These are phyloP conservation scores for Zarea fungicola DNA, from an alignment of 2,329 filamentous ascomycete genomes.

Conservation along the genomic window DNA sequence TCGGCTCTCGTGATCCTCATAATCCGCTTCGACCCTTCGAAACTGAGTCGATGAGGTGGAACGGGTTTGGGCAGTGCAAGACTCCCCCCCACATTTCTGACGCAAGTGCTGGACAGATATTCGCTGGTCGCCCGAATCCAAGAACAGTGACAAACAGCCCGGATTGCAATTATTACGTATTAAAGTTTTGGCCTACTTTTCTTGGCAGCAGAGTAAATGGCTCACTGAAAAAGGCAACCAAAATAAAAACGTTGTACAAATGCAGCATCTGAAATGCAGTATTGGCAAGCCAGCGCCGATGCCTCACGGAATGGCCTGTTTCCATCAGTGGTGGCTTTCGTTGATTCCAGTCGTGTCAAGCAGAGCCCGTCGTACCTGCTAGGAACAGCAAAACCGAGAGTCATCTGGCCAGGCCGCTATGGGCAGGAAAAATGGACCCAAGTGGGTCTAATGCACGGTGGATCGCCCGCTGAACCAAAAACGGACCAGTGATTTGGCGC, in stretches of 20 bases:
- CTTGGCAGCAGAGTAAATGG: too few relatives aligned
- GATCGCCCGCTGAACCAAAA: slow-evolving; percentile 2
- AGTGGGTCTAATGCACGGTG: slow-evolving; percentile 2
- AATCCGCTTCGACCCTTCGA: background rate
- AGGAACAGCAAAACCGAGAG: too few relatives aligned
- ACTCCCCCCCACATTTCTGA: slow-evolving; percentile 8
- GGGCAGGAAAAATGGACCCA: background rate
- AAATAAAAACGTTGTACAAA: too few relatives aligned
- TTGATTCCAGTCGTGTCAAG: too few relatives aligned
- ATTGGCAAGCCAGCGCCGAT: too few relatives aligned
- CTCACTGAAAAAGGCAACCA: too few relatives aligned
- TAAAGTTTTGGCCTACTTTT: too few relatives aligned
- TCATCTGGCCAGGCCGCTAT: background rate
- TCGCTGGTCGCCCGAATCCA: background rate
- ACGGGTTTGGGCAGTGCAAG: background rate
- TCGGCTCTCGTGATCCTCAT: background rate
- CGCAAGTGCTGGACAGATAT: background rate
- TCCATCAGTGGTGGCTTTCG: too few relatives aligned
- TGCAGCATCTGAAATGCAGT: too few relatives aligned
- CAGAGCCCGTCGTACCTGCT: too few relatives aligned
- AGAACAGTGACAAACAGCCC: background rate
- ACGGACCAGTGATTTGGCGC: slow-evolving; percentile 14
- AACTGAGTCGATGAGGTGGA: slow-evolving; percentile 2
- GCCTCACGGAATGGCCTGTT: too few relatives aligned
- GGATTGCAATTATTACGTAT: too few relatives aligned